Evolutionary conservation across 352 stramenopile genomes (phyloP).

Genomic region (Globisporangium megalacanthum): DNA sequence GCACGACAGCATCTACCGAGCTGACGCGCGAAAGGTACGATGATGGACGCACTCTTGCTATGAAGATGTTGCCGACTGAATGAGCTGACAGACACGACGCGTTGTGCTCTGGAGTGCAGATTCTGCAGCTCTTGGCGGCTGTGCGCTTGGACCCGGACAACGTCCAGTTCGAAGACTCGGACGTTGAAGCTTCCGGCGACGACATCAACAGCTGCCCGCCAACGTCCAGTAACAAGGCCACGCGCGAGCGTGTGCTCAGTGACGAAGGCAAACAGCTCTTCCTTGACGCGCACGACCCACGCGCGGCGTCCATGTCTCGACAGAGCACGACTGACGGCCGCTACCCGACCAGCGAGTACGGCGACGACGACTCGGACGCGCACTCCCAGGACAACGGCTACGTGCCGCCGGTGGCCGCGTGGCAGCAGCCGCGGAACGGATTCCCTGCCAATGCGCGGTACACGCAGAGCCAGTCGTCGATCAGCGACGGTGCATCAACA

Average conservation of each 20-base stretch:
- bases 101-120: slow-evolving; percentile 14
- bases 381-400: slow-evolving; percentile 51
- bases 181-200: slow-evolving; percentile 39
- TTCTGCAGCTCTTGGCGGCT: slow-evolving; percentile 76
- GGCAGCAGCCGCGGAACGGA: slow-evolving; percentile 14
- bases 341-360: slow-evolving; percentile 45
- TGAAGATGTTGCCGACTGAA: background rate
- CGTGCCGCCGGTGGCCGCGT: slow-evolving; percentile 23
- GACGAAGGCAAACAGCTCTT: slow-evolving; percentile 85
- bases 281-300: slow-evolving; percentile 41
- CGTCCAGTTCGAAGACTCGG: slow-evolving; percentile 60
- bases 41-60: too few relatives aligned
- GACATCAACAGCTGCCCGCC: slow-evolving; percentile 52
- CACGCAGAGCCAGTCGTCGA: slow-evolving; percentile 17
- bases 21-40: slow-evolving; percentile 63
- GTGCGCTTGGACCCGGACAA: slow-evolving; percentile 76
- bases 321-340: slow-evolving; percentile 28
- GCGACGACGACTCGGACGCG: slow-evolving; percentile 46
- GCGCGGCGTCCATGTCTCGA: slow-evolving; percentile 13
- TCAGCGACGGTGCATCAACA: slow-evolving; percentile 19
- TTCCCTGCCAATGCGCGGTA: slow-evolving; percentile 26
- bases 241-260: slow-evolving; percentile 68
- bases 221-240: slow-evolving; percentile 63
- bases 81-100: background rate
- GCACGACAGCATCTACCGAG: slow-evolving; percentile 77